Percentiles rank a stretch among this genome's conserved stretches.
These are phyloP conservation scores for Candolleomyces eurysporus DNA, from an alignment of 768 basidiomycete species.

Conservation along the genomic window DNA sequence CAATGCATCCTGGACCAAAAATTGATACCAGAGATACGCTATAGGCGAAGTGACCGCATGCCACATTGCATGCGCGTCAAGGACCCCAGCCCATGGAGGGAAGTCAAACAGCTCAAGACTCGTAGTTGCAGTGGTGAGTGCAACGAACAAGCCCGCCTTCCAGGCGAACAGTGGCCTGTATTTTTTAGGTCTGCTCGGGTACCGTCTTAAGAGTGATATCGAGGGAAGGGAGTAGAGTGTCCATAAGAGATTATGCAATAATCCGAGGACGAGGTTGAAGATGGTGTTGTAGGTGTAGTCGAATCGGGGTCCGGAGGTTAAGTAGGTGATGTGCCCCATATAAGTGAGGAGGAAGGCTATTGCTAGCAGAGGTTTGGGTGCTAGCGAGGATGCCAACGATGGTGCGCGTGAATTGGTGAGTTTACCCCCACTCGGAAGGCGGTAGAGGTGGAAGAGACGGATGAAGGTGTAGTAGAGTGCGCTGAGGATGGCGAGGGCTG, in stretches of 20 bases:
- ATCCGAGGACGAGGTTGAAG: constrained; percentile 76
- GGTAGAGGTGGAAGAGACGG: constrained; percentile 76
- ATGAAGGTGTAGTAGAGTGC: constrained; percentile 77
- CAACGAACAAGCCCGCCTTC: constrained; percentile 60
- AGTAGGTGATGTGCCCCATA: constrained; percentile 74
- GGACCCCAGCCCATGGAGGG: constrained; percentile 65
- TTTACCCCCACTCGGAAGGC: constrained; percentile 20
- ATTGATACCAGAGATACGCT: constrained; percentile 81
- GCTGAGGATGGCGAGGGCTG: constrained; percentile 79
- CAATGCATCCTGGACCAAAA: constrained; percentile 69
- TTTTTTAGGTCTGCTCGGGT: constrained; percentile 48
- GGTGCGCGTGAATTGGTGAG: constrained; percentile 23
- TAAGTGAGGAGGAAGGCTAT: constrained; percentile 53
- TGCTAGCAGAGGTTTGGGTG: constrained; percentile 38
- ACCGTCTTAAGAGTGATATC: constrained; percentile 49
- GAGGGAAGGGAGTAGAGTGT: constrained; percentile 62
- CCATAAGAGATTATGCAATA: constrained; percentile 84
- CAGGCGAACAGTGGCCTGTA: constrained; percentile 58
- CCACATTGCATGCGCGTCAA: constrained; percentile 95
- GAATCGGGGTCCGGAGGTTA: constrained; percentile 73
- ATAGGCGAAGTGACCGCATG: constrained; percentile 83
- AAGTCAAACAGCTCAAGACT: constrained; percentile 90
- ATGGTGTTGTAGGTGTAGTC: constrained; percentile 93
- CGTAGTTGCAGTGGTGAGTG: constrained; percentile 71
- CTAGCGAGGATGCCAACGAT: constrained; percentile 12